These are phyloP conservation scores for Chamaenerion angustifolium DNA, from an alignment of 345 rosid species.

Conservation along the genomic window DNA sequence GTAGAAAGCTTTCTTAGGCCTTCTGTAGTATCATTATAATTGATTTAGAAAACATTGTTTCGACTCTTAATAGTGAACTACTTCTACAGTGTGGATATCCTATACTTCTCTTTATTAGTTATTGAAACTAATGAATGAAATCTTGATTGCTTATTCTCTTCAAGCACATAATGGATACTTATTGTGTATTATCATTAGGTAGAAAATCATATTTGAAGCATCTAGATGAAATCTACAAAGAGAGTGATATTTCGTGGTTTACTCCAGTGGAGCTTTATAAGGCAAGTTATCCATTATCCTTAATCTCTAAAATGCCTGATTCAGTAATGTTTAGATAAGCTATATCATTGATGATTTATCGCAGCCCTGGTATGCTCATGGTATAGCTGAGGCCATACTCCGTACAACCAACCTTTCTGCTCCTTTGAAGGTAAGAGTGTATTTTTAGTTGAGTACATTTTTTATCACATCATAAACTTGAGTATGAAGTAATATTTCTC, in stretches of 20 bases:
- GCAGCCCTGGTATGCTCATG: slow-evolving; percentile 99
- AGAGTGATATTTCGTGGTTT: slow-evolving; percentile 91
- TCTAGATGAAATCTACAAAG: slow-evolving; percentile 74
- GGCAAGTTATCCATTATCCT: slow-evolving; percentile 16
- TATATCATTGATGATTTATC: no score
- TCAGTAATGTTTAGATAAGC: no score
- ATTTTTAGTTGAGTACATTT: neutral
- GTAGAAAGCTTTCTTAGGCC: no score
- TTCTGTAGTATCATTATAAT: no score
- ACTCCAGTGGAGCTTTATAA: slow-evolving; percentile 98
- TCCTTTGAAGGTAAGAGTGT: slow-evolving; percentile 55
- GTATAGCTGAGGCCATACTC: slow-evolving; percentile 88
- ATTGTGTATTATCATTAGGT: slow-evolving; percentile 22
- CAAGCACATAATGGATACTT: no score
- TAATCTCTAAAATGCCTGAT: neutral
- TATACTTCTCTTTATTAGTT: neutral
- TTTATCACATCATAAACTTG: no score
- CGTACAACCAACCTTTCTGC: slow-evolving; percentile 80
- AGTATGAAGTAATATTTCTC: neutral
- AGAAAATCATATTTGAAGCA: slow-evolving; percentile 72
- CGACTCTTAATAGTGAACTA: no score
- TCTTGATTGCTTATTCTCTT: neutral
- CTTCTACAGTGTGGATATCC: neutral
- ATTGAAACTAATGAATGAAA: neutral
- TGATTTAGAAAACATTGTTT: no score